Evolutionary conservation across 192 early-diverging fungal genomes (phyloP).

Genomic region (Entomortierella parvispora): DNA sequence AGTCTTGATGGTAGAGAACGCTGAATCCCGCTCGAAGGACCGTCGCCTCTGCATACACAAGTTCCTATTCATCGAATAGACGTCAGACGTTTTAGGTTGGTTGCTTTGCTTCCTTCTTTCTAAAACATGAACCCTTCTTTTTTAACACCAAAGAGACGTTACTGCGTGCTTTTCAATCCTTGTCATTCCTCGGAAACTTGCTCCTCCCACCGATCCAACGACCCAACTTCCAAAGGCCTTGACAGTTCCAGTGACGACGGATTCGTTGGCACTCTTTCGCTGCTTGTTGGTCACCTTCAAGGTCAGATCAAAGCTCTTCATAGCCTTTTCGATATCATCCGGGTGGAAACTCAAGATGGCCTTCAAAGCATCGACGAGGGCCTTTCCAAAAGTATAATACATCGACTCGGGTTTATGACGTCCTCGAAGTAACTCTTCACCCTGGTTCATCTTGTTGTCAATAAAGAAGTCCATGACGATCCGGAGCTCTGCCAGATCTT

Average conservation of each 20-base stretch:
- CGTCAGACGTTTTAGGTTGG: neutral
- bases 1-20: slow-evolving; percentile 78
- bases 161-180: slow-evolving; percentile 71
- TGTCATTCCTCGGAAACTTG: slow-evolving; percentile 61
- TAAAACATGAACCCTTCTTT: neutral
- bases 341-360: slow-evolving; percentile 83
- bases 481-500: slow-evolving; percentile 70
- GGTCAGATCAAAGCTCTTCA: slow-evolving; percentile 68
- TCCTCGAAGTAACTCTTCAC: slow-evolving; percentile 65
- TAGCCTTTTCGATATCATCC: slow-evolving; percentile 73
- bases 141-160: slow-evolving; percentile 14
- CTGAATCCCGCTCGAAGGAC: slow-evolving; percentile 78
- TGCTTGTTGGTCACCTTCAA: slow-evolving; percentile 67
- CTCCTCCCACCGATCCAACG: slow-evolving; percentile 46
- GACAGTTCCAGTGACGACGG: slow-evolving; percentile 53
- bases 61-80: slow-evolving; percentile 58
- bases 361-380: slow-evolving; percentile 70
- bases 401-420: slow-evolving; percentile 64
- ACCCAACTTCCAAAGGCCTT: slow-evolving; percentile 59
- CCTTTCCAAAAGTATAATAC: slow-evolving; percentile 79
- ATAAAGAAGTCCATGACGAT: slow-evolving; percentile 78
- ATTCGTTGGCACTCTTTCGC: slow-evolving; percentile 58
- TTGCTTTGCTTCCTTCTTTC: neutral
- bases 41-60: slow-evolving; percentile 83
- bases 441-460: slow-evolving; percentile 76